A percentile compares a stretch with the other conserved stretches of the same genome.
These are phyloP conservation scores for Nyctanthes arbortristis DNA, from an alignment of 257 asterid species.

Conservation along the genomic window DNA sequence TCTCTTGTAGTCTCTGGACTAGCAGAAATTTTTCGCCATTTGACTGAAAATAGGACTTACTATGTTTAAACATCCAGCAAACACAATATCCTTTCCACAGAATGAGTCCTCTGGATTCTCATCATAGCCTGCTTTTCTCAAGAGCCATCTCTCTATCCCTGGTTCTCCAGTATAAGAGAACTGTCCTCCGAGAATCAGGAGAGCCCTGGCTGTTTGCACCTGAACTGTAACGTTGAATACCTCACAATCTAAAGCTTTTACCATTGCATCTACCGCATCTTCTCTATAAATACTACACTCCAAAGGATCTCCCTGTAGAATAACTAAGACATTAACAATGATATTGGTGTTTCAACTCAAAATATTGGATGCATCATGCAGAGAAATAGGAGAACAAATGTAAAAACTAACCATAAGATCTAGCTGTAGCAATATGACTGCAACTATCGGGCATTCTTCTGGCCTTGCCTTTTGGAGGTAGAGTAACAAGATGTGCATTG, in stretches of 20 bases:
- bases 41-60: slow-evolving; percentile 28
- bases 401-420: slow-evolving; percentile 64
- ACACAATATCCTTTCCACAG: slow-evolving; percentile 19
- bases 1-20: not conserved
- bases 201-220: slow-evolving; percentile 58
- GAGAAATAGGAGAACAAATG: not conserved
- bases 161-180: slow-evolving; percentile 74
- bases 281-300: slow-evolving; percentile 69
- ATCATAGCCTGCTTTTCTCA: slow-evolving; percentile 56
- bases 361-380: not conserved
- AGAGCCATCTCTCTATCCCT: slow-evolving; percentile 55
- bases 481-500: slow-evolving; percentile 55
- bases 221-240: slow-evolving; percentile 58
- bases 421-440: slow-evolving; percentile 66
- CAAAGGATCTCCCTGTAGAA: slow-evolving; percentile 53
- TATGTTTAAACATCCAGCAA: slow-evolving; percentile 22
- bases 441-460: slow-evolving; percentile 60
- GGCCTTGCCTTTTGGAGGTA: slow-evolving; percentile 58
- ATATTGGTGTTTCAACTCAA: not conserved
- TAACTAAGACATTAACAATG: slow-evolving; percentile 20
- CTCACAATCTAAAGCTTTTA: slow-evolving; percentile 47
- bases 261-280: slow-evolving; percentile 68
- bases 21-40: not conserved
- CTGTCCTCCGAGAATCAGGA: slow-evolving; percentile 65
- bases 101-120: slow-evolving; percentile 28